phyloP scores from a whole-genome alignment of 306 rosid genomes.

The Prunus mongolica region DNA sequence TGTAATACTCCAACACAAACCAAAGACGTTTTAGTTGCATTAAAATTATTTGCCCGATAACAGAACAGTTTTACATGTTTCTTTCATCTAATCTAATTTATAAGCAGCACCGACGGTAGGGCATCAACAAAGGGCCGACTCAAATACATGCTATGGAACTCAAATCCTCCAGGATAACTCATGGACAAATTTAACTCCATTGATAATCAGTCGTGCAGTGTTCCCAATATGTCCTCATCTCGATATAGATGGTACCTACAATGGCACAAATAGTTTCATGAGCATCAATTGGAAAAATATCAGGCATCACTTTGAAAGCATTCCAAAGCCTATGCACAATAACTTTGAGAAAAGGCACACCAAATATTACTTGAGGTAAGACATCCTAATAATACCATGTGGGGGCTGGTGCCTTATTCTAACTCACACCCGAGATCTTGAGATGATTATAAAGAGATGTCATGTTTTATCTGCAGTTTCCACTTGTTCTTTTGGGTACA shows the following conservation, averaged over 20 bases:
- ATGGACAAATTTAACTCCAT: neutral
- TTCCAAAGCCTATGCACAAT: neutral
- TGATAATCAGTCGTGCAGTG: slow-evolving; percentile 42
- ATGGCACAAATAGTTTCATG: neutral
- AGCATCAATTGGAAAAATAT: neutral
- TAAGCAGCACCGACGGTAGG: neutral
- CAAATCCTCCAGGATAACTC: neutral
- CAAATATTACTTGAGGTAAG: neutral
- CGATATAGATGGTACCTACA: neutral
- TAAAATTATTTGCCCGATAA: neutral
- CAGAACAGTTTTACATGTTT: neutral
- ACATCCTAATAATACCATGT: neutral
- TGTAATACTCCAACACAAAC: neutral
- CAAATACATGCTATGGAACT: neutral
- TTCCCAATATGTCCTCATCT: slow-evolving; percentile 37
- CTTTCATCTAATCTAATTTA: neutral
- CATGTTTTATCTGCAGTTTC: no score
- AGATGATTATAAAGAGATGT: no score
- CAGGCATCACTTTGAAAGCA: neutral
- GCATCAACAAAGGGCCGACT: neutral
- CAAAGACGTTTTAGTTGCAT: neutral
- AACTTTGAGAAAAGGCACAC: neutral
- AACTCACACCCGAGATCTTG: neutral
- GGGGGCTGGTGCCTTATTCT: neutral
- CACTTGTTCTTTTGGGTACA: no score